Evolutionary conservation across 1,284 basidiomycete species (phyloP).

Genomic region (Amylostereum chailletii): DNA sequence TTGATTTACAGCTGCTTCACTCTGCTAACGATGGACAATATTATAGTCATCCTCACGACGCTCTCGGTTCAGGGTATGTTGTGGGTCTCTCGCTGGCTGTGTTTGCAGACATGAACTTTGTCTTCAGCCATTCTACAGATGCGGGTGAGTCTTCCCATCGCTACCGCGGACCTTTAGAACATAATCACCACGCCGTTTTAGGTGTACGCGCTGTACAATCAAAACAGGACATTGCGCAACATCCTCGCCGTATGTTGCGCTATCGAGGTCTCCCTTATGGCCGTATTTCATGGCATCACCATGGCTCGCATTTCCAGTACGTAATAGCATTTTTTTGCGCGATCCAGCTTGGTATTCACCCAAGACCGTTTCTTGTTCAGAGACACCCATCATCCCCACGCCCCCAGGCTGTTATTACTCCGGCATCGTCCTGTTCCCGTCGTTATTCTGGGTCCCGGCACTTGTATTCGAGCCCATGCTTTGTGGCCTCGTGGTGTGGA

Average conservation of each 20-base stretch:
- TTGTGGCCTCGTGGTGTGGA: slow-evolving; percentile 17
- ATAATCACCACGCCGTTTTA: slow-evolving; percentile 4
- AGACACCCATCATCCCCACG: slow-evolving; percentile 17
- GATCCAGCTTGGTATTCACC: no score
- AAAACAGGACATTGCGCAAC: slow-evolving; percentile 11
- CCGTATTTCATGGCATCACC: slow-evolving; percentile 14
- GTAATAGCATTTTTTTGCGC: no score
- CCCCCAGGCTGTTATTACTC: slow-evolving; percentile 18
- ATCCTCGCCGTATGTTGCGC: slow-evolving; percentile 12
- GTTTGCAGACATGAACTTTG: no score
- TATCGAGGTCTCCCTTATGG: slow-evolving; percentile 15
- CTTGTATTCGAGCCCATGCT: slow-evolving; percentile 19
- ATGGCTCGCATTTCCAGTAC: slow-evolving; percentile 14
- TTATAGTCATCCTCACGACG: slow-evolving; percentile 12
- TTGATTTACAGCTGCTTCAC: slow-evolving; percentile 10
- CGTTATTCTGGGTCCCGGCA: slow-evolving; percentile 19
- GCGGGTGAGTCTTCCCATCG: slow-evolving; percentile 7
- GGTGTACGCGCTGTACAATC: slow-evolving; percentile 20
- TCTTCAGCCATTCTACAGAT: slow-evolving; percentile 12
- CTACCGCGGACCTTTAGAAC: neutral
- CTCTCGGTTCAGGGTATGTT: slow-evolving; percentile 13
- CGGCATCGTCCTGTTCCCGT: slow-evolving; percentile 14
- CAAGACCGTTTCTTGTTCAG: slow-evolving; percentile 4
- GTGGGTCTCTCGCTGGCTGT: neutral
- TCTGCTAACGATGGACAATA: slow-evolving; percentile 13